A percentile compares a stretch with the other conserved stretches of the same genome.
phyloP scores from a whole-genome alignment of 495 filamentous ascomycete genomes.

The Monascus purpureus region DNA sequence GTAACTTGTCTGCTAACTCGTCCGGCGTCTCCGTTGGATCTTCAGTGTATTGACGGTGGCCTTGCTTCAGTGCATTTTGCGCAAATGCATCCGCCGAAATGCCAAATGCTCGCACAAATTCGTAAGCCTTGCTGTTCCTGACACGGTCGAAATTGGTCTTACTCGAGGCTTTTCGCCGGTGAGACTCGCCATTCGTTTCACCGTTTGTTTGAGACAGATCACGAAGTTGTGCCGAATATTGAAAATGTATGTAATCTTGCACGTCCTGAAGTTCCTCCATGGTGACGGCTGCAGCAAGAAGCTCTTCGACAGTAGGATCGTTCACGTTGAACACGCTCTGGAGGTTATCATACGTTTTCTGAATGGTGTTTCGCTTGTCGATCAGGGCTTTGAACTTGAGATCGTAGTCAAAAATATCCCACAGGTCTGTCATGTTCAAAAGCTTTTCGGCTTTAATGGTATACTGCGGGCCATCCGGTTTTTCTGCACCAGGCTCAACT shows the following conservation, averaged over 20 bases:
- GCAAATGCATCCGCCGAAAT: slow-evolving; percentile 82
- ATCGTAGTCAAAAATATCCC: slow-evolving; percentile 87
- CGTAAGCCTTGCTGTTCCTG: slow-evolving; percentile 62
- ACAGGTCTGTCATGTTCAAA: slow-evolving; percentile 81
- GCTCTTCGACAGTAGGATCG: slow-evolving; percentile 56
- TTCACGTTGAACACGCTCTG: slow-evolving; percentile 35
- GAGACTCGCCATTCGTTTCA: slow-evolving; percentile 29
- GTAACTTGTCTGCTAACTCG: slow-evolving; percentile 66
- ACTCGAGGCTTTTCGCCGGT: slow-evolving; percentile 67
- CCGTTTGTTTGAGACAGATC: slow-evolving; percentile 52
- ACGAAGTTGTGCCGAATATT: slow-evolving; percentile 70
- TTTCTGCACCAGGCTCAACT: slow-evolving; percentile 32
- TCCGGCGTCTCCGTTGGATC: slow-evolving; percentile 64
- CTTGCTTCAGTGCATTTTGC: slow-evolving; percentile 64
- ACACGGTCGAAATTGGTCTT: slow-evolving; percentile 68
- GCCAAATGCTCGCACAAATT: slow-evolving; percentile 76
- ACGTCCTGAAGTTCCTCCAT: slow-evolving; percentile 94
- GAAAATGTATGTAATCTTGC: slow-evolving; percentile 93
- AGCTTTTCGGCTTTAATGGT: slow-evolving; percentile 73
- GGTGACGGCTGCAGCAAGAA: slow-evolving; percentile 56
- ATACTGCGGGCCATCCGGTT: slow-evolving; percentile 56
- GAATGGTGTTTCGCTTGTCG: slow-evolving; percentile 75
- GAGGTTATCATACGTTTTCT: slow-evolving; percentile 61
- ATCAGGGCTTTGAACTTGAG: slow-evolving; percentile 83
- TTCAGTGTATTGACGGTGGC: slow-evolving; percentile 65